Conservation (phyloP, 306 rosid genomes). For the Acmispon strigosus region DNA sequence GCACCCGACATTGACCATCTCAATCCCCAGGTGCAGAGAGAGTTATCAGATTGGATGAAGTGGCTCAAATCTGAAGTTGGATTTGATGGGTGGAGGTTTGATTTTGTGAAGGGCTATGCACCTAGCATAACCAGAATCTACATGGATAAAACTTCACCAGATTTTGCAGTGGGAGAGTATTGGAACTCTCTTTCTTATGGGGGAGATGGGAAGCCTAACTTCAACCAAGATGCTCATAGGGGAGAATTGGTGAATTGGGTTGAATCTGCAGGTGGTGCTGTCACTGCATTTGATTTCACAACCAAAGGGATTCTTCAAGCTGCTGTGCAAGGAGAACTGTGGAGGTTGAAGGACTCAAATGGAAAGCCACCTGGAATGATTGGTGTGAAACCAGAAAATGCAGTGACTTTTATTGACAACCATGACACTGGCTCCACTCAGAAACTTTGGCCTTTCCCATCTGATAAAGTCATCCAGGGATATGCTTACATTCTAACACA, state of each 20-base stretch:
- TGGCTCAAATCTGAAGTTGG: slow-evolving; percentile 71
- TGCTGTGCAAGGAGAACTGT: slow-evolving; percentile 52
- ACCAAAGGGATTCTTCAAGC: slow-evolving; percentile 48
- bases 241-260: slow-evolving; percentile 33
- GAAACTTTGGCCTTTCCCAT: slow-evolving; percentile 51
- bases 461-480: slow-evolving; percentile 65
- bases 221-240: slow-evolving; percentile 39
- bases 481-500: slow-evolving; percentile 82
- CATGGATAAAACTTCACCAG: slow-evolving; percentile 51
- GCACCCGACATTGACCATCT: slow-evolving; percentile 78
- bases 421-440: slow-evolving; percentile 81
- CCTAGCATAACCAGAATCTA: slow-evolving; percentile 45
- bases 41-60: slow-evolving; percentile 74
- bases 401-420: slow-evolving; percentile 69
- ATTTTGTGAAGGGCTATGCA: slow-evolving; percentile 65
- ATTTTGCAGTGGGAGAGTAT: slow-evolving; percentile 72
- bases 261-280: slow-evolving; percentile 28
- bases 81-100: slow-evolving; percentile 71
- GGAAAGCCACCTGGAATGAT: slow-evolving; percentile 70
- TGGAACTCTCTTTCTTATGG: slow-evolving; percentile 44
- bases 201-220: slow-evolving; percentile 24
- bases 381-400: slow-evolving; percentile 65
- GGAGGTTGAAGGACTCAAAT: slow-evolving; percentile 51
- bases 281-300: slow-evolving; percentile 47
- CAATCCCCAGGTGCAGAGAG: slow-evolving; percentile 62